Percentiles rank a stretch among this genome's conserved stretches.
phyloP scores from a whole-genome alignment of 345 rosid species.

The Aquilaria sinensis region DNA sequence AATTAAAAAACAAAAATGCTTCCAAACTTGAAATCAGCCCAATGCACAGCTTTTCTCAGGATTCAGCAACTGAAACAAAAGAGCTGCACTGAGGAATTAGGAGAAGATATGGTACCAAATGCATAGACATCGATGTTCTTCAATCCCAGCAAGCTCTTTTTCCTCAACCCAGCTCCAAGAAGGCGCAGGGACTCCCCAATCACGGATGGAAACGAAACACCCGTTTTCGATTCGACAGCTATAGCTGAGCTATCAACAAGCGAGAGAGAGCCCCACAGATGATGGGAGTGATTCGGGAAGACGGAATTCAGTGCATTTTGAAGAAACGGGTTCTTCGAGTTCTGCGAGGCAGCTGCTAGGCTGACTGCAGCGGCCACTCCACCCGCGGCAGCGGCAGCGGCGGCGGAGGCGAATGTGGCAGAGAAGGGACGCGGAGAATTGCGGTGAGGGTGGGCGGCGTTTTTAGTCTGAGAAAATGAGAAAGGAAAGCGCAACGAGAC shows the following conservation, averaged over 20 bases:
- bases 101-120: constrained; percentile 36
- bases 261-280: constrained; percentile 60
- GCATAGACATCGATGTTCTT: constrained; percentile 87
- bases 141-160: constrained; percentile 61
- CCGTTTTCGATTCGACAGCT: constrained; percentile 55
- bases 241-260: constrained; percentile 52
- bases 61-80: not conserved
- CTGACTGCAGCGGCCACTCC: constrained; percentile 29
- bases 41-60: too few relatives aligned
- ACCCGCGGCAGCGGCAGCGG: constrained; percentile 28
- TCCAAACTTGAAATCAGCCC: too few relatives aligned
- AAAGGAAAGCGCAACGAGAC: constrained; percentile 76
- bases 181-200: constrained; percentile 46
- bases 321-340: constrained; percentile 25
- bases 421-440: constrained; percentile 19
- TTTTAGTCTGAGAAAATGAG: constrained; percentile 67
- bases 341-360: constrained; percentile 34
- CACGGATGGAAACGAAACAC: constrained; percentile 55
- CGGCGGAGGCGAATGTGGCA: constrained; percentile 25
- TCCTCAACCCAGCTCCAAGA: constrained; percentile 77
- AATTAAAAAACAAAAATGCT: too few relatives aligned
- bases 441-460: constrained; percentile 14
- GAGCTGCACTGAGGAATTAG: not conserved
- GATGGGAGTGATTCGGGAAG: constrained; percentile 25
- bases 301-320: constrained; percentile 30